phyloP scores from a whole-genome alignment of 139 green algal genomes.

The Eudorina sp. region DNA sequence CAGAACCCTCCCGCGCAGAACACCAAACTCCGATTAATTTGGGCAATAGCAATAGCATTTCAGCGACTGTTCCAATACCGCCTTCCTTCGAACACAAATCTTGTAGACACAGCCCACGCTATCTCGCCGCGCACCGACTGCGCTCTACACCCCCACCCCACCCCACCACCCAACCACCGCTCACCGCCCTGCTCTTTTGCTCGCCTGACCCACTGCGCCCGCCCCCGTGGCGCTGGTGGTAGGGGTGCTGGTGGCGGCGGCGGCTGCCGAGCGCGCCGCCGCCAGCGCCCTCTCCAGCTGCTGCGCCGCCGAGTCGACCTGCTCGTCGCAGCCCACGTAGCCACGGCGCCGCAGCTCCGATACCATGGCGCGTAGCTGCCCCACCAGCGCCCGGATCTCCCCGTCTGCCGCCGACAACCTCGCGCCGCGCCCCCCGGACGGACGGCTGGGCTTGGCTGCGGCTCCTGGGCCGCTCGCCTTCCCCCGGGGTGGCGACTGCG shows the following conservation, averaged over 20 bases:
- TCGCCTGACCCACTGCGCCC: background rate
- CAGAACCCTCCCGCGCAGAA: too few relatives aligned
- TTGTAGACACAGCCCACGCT: too few relatives aligned
- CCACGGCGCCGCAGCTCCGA: slow-evolving; percentile 23
- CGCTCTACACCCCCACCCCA: too few relatives aligned
- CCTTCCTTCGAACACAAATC: too few relatives aligned
- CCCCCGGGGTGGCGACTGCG: background rate
- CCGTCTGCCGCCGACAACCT: background rate
- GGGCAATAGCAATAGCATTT: too few relatives aligned
- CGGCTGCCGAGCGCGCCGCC: background rate
- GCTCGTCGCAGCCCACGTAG: slow-evolving; percentile 28
- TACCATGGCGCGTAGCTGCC: background rate
- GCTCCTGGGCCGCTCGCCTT: background rate
- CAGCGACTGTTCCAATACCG: too few relatives aligned
- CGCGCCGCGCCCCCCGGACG: background rate
- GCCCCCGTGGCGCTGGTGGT: background rate
- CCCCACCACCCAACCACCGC: too few relatives aligned
- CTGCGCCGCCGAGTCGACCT: background rate
- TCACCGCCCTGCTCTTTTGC: too few relatives aligned
- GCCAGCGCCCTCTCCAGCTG: background rate
- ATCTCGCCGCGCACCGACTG: too few relatives aligned
- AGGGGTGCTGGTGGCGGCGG: background rate
- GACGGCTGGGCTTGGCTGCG: background rate
- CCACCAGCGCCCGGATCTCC: background rate
- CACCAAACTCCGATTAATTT: too few relatives aligned